Base-by-base conservation (phyloP, 768 basidiomycete species). In the Amanita fuliginea region DNA sequence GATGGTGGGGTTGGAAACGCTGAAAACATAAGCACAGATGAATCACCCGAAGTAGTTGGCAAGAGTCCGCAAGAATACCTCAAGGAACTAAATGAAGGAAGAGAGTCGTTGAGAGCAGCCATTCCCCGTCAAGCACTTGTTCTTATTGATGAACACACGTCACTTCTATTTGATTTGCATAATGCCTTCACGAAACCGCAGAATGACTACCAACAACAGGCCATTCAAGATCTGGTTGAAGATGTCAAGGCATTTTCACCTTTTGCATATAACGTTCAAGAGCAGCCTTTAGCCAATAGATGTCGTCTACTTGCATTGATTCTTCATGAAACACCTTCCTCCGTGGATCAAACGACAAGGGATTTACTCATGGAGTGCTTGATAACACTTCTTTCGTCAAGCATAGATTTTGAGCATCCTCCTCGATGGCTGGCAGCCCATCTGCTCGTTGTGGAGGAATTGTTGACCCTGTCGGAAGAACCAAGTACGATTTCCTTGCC, bases 351-450 rank as follows among this genome's bases (percentile, higher is more conserved):
- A 48, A 72, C 77, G 39, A 70, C 80, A 34, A 72, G 76, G 46
- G 72, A 73, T 49, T 67, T 64, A 3, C 66, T 90, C 51, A 78
- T 90, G 77, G 80, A 83, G 42, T 71, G 73, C 51, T 67, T 91
- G 19, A 64, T 91, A 16, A 80, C 79, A 2, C 63, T 90, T 11
- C 68, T 91, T 26, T 67, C 80, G 18, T 80, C 85, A 9, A 74
- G 71, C 49, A 65, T 67, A 39, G 75, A 78, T 48, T 67, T 71
- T 2, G 75, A 74, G n/a, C 76, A 77, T 46, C 72, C 77, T 26
- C 92, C 95, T 7, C 81, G 78, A 58, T 99, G 96, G 96, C 75
- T 95, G 4, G 81, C 92, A 1, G 76, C 88, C 1, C 81, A 86
- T 57, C 71, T 98, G 10, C 76, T 96, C 10, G 86, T 94, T 44